Evolutionary conservation across 2,329 filamentous ascomycete genomes (phyloP), one percentile per base, ranked within the genome.

Genomic region (Nannizziopsis barbatae): DNA sequence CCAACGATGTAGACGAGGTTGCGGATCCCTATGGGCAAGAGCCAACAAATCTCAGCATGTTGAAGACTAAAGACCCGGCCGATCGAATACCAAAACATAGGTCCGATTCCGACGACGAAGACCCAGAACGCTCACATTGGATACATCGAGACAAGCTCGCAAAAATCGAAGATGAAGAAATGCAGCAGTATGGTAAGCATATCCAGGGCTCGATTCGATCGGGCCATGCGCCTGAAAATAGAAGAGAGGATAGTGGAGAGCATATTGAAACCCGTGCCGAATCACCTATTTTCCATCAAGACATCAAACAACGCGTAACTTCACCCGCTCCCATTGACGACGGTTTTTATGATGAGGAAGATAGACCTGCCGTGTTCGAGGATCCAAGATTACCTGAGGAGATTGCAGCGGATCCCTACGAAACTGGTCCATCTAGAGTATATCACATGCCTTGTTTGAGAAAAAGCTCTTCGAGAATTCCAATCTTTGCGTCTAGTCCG

Each of bases 331-430:
- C 52, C 4, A 64, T 68, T 22, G 68, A 68, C 47, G 59, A 57
- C 27, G 55, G 58, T 41, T 65, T 71, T 14, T 60, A 65, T 42
- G 65, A 69, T 39, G 62, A 69, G 9, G 55, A 60, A 10, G 35
- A 33, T 33, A 46, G 33, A 12, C 60, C 62, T 18, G 51, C 55
- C 1, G 67, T 72, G 4, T 69, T 71, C 35, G 71, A 73, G 27
- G 86, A 93, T 63, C 71, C 89, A 47, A 76, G 85, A 50, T 76
- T 78, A 15, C 83, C 85, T 1, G 85, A 89, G 56, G 88, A 95
- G 61, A 83, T 86, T 52, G 81, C 83, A 20, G 68, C 71, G 8
- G 71, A 77, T 27, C 64, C 31, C 50, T 61, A 56, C 20, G 56
- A 62, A 48, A 62, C 68, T 7, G 30, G 37, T 37, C 55, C 63